Base-by-base conservation (phyloP, 768 basidiomycete genomes). In the Russula foetens region DNA sequence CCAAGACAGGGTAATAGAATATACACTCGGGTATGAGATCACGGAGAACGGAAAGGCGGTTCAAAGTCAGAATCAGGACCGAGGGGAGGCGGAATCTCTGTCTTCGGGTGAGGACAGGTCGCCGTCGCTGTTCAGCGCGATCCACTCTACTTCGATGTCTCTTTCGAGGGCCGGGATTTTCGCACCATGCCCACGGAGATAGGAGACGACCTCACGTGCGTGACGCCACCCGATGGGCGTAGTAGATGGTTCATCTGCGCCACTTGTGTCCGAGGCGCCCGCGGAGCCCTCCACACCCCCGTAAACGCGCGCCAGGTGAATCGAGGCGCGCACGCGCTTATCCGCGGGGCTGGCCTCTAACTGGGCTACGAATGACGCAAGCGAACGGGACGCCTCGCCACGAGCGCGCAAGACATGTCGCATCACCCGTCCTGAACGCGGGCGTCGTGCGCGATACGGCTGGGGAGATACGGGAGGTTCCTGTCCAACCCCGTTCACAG, bases 341-440 rank as follows among this genome's bases (percentile, higher is more conserved):
- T 75, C 76, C 72, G 70, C 77, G 71, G 26, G 71, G 66, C 73
- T 50, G 56, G 66, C 46, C 61, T 77, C 81, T 59, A 95, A 74
- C 56, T 86, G 79, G 38, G 82, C 79, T 59, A 96, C 83, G 70
- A 91, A 86, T 53, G 74, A 73, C 19, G 86, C 85, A 19, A 98
- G 81, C 7, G 85, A 84, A 61, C 84, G 83, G 38, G 86, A 81
- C 17, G 93, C 92, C 70, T 92, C 85, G 5, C 85, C 81, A n/a
- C 95, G 86, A 26, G 89, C 86, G 19, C 90, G 81, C 53, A 98
- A 77, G 58, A 97, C 89, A 73, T 97, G 92, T 21, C 91, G 88
- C 67, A 98, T 85, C 60, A 97, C 83, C 47, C 85, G 82, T 47
- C 91, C 84, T 9, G 91, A 86, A 11, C 92, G 86, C 1, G 92